Base-by-base conservation (phyloP, 805 yeast genomes). In the Sungouiozyma ichnusensis region DNA sequence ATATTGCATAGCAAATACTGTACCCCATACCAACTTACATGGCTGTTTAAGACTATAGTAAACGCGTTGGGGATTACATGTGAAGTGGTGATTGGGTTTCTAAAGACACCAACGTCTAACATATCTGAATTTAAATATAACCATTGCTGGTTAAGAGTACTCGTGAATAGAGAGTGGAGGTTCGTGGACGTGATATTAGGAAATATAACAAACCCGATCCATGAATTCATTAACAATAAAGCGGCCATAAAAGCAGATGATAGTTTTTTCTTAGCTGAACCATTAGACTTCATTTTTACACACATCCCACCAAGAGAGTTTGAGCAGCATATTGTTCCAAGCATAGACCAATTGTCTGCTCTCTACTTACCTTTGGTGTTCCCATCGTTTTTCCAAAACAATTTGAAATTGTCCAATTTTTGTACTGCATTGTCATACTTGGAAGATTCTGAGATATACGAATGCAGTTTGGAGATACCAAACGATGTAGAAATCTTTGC, bases 91-190 rank as follows among this genome's bases (percentile, higher is more conserved):
- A 65, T 78, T 19, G 98, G 98, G 3, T 84, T 83, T 54, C 71
- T 88, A 64, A 85, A 88, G 56, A 74, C 79, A 19, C 94, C 95
- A 7, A 78, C 78, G 47, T 79, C 76, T 36, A 69, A 71, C 37
- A 69, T 55, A 42, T 38, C 46, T 29, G 60, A 57, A 29, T 73
- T 69, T 48, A 63, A 66, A n/a, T 58, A 79, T 32, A 85, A 87
- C 53, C 98, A 92, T 62, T 77, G 84, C 42, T 92, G 98, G 98
- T 71, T 86, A 42, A 77, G 94, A 1, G 78, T 87, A 1, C 59
- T 81, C 31, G 62, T 87, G 14, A 81, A 85, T 45, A 79, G 79
- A 33, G 82, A 83, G 56, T 87, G 88, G 76, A 68, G 90, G 45
- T 71, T 92, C 46, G 61, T 90, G 46, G 98, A 90, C 58, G 79